These are phyloP conservation scores for Exophiala dermatitidis DNA, from an alignment of 2,329 filamentous ascomycete species.

Conservation along the genomic window DNA sequence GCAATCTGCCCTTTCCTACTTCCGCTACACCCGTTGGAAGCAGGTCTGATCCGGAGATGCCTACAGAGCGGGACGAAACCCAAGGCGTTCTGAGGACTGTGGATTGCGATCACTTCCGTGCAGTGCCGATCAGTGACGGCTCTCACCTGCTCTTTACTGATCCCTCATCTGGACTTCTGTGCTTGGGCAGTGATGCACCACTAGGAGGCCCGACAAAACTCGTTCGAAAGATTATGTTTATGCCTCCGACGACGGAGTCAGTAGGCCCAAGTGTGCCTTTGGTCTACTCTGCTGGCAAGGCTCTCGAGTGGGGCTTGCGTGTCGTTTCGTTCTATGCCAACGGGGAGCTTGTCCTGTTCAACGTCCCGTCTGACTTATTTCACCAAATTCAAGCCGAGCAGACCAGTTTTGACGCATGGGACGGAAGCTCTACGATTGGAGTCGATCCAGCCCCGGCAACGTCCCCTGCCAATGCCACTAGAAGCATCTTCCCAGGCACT, in stretches of 20 bases:
- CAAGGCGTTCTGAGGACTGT: constrained; percentile 36
- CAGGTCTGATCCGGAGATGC: background rate
- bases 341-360: constrained; percentile 52
- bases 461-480: background rate
- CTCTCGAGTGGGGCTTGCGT: constrained; percentile 52
- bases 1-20: constrained; percentile 23
- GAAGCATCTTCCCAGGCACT: background rate
- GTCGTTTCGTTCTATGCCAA: constrained; percentile 51
- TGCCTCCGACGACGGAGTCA: constrained; percentile 32
- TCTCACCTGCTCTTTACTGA: constrained; percentile 60
- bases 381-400: constrained; percentile 24
- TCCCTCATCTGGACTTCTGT: constrained; percentile 49
- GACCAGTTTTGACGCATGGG: constrained; percentile 19
- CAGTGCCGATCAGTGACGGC: constrained; percentile 59
- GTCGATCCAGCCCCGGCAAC: background rate
- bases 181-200: constrained; percentile 56
- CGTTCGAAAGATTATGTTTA: constrained; percentile 52
- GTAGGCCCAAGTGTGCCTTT: constrained; percentile 38
- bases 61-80: constrained; percentile 13
- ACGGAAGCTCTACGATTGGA: constrained; percentile 20
- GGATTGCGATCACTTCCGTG: constrained; percentile 54
- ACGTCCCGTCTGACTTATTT: constrained; percentile 52
- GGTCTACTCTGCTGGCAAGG: constrained; percentile 51
- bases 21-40: constrained; percentile 2
- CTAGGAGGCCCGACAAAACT: constrained; percentile 52